Conservation (phyloP, 1,139 yeast species). For the Suhomyces choctaworum region DNA sequence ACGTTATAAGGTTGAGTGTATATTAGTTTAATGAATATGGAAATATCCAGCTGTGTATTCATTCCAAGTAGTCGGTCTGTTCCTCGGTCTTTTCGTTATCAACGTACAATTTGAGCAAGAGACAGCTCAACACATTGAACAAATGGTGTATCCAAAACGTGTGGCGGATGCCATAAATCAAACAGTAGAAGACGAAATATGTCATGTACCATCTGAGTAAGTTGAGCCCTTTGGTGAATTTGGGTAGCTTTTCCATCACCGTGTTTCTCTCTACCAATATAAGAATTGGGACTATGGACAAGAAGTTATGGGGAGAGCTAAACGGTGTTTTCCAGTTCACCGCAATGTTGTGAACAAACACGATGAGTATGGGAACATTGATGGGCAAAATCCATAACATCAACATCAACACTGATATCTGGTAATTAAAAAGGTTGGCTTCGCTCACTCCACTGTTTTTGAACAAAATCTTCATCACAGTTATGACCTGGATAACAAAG, state of each 20-base stretch:
- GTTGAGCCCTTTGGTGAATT: constrained; percentile 5
- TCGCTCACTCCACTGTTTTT: constrained; percentile 11
- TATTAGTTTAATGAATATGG: constrained; percentile 20
- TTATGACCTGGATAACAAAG: constrained; percentile 51
- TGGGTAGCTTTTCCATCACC: constrained; percentile 12
- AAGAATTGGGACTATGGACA: constrained; percentile 66
- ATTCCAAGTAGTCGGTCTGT: constrained; percentile 1
- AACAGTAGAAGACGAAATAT: constrained; percentile 54
- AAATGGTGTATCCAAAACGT: constrained; percentile 71
- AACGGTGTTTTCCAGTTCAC: constrained; percentile 75
- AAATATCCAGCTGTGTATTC: constrained; percentile 10
- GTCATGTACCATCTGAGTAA: constrained; percentile 14
- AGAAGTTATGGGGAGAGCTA: constrained; percentile 70
- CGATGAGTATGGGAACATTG: constrained; percentile 66
- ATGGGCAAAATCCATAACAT: constrained; percentile 71
- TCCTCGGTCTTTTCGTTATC: constrained; percentile 8
- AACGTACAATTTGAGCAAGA: constrained; percentile 30
- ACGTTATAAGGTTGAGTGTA: constrained; percentile 20
- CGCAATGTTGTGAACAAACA: constrained; percentile 67
- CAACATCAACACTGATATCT: constrained; percentile 53
- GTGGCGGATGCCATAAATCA: constrained; percentile 67
- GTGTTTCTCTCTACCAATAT: constrained; percentile 50
- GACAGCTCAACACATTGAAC: constrained; percentile 54
- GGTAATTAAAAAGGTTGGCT: constrained; percentile 44
- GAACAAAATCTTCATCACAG: constrained; percentile 35